Base-by-base conservation (phyloP, 306 rosid species). In the Cucurbita ficifolia region DNA sequence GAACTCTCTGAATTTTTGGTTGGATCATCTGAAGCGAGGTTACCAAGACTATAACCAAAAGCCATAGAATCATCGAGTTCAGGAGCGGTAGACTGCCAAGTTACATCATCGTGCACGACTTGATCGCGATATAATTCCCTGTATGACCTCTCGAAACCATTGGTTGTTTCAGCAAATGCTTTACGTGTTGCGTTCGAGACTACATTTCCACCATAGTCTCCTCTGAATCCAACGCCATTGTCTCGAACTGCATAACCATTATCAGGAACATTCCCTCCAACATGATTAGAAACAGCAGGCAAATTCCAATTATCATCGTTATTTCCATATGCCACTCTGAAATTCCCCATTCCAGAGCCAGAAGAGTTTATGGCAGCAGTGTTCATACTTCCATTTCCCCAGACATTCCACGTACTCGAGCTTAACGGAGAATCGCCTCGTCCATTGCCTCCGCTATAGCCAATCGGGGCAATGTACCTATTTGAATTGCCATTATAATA, bases 71-170 rank as follows among this genome's bases (percentile, higher is more conserved):
- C 87, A 79, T 88, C 96, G 12, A 86, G 84, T 76, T 88, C 98
- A 52, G 96, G 88, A 81, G 89, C 72, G 65, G 89, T 75, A 68
- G 98, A 80, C 59, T 79, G 82, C 98, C 96, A 92, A 58, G 96
- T 79, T 46, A 95, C 64, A 74, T 88, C 90, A 45, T 83, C 81
- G 71, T 86, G 88, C 76, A 85, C 89, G 7, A 87, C 83, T 76
- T 86, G 82, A 49, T 75, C 82, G 53, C 83, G 90, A 81, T 89
- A 89, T 4, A 91, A 77, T 55, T 88, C 96, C 38, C 91, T 88
- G 36, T 86, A 89, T 8, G 92, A 83, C 72, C 91, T 93, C 62
- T 91, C 97, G 79, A 81, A 91, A 79, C 96, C 91, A 77, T 82
- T 88, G 43, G 80, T 56, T 17, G 89, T 77, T 71, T 83, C 75